phyloP scores from a whole-genome alignment of 306 rosid genomes.

The Hippophae gyantsensis region DNA sequence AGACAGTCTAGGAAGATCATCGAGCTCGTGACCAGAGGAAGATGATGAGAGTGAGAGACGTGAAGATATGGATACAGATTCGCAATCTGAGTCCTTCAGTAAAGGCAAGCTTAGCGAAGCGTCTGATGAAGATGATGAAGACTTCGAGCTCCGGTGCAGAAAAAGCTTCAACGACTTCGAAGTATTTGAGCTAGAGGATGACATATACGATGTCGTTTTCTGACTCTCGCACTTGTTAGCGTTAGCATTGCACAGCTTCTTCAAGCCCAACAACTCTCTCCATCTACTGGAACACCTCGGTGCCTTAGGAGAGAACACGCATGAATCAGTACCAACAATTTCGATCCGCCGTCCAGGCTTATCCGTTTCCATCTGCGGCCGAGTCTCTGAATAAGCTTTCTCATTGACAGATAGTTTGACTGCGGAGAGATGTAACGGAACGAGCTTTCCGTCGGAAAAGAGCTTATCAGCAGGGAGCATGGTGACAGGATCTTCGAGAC shows the following conservation, averaged over 20 bases:
- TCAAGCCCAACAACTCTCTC: constrained; percentile 75
- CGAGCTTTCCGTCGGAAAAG: constrained; percentile 76
- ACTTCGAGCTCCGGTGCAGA: constrained; percentile 52
- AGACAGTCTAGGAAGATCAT: constrained; percentile 64
- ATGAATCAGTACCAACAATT: constrained; percentile 33
- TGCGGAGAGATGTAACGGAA: constrained; percentile 54
- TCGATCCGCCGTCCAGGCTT: constrained; percentile 29
- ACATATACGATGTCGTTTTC: constrained; percentile 33
- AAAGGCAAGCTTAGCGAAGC: constrained; percentile 41
- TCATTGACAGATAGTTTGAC: constrained; percentile 23
- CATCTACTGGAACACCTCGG: constrained; percentile 96
- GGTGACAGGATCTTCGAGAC: constrained; percentile 60
- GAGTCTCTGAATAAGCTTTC: neutral
- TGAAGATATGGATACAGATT: constrained; percentile 65
- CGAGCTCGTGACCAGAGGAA: constrained; percentile 83
- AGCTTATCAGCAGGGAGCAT: constrained; percentile 96
- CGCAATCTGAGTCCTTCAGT: constrained; percentile 53
- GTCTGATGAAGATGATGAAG: constrained; percentile 35
- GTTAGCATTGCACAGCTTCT: constrained; percentile 44
- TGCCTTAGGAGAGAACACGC: constrained; percentile 80
- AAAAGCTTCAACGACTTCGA: constrained; percentile 50
- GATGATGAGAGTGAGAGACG: constrained; percentile 90
- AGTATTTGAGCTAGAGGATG: constrained; percentile 9
- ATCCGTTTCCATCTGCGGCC: constrained; percentile 20
- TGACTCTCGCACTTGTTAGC: constrained; percentile 27